Conservation (phyloP, 345 rosid species). For the Eucalyptus marginata region DNA sequence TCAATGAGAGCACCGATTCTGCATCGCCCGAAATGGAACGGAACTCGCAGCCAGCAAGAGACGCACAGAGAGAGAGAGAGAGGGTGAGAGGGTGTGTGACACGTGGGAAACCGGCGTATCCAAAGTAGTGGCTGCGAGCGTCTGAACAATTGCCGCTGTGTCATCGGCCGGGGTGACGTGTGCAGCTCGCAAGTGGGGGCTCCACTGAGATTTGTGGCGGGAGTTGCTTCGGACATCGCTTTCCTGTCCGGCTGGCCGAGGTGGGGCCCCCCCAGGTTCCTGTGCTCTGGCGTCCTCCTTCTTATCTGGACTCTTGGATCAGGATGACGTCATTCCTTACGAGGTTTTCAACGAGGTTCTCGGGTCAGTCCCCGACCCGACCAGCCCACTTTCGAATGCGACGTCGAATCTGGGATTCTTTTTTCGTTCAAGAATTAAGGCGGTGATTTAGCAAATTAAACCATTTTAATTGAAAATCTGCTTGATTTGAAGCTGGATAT, state of each 20-base stretch:
- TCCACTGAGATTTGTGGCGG: background rate
- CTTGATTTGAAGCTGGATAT: background rate
- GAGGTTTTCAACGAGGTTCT: background rate
- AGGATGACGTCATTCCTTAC: background rate
- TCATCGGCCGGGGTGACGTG: background rate
- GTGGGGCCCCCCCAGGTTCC: background rate
- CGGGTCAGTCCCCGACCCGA: background rate
- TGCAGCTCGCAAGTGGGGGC: background rate
- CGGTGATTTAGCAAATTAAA: background rate
- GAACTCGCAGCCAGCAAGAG: background rate
- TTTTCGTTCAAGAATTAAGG: background rate
- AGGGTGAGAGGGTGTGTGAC: background rate
- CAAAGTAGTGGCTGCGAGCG: background rate
- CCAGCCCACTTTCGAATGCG: background rate
- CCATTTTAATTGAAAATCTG: background rate
- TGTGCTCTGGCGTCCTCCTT: background rate
- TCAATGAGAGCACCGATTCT: background rate
- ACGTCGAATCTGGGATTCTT: background rate
- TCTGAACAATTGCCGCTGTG: background rate
- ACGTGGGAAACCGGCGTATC: background rate
- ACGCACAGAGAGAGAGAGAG: background rate
- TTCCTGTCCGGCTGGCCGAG: background rate
- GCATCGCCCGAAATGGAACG: background rate
- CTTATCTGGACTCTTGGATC: background rate
- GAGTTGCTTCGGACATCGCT: background rate